A percentile compares a stretch with the other conserved stretches of the same genome.
Evolutionary conservation across 768 basidiomycete genomes (phyloP).

Genomic region (Amanita rimosa): DNA sequence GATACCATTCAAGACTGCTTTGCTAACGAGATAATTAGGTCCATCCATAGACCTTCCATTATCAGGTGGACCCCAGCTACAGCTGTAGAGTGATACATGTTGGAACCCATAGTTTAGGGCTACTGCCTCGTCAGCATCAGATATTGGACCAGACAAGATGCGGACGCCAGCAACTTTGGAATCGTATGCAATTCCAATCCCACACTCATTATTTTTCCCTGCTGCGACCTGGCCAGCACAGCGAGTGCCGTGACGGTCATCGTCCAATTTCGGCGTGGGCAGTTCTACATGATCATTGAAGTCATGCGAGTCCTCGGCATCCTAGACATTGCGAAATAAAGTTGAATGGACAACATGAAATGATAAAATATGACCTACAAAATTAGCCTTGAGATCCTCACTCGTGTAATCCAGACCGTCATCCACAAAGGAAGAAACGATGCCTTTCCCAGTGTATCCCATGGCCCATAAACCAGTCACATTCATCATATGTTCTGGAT

Average conservation of each 20-base stretch:
- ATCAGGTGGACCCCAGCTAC: constrained; percentile 98
- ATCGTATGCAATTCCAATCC: constrained; percentile 86
- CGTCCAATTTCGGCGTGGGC: constrained; percentile 77
- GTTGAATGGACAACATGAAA: constrained; percentile 2
- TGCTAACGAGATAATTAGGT: constrained; percentile 82
- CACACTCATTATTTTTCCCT: constrained; percentile 85
- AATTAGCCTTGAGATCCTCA: constrained; percentile 82
- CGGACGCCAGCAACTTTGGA: constrained; percentile 90
- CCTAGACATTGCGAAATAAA: constrained; percentile 43
- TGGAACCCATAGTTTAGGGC: constrained; percentile 92
- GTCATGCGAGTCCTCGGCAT: constrained; percentile 81
- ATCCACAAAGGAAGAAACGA: constrained; percentile 85
- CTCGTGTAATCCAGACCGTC: constrained; percentile 90
- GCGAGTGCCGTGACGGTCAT: constrained; percentile 95
- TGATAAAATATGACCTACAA: constrained; percentile 42
- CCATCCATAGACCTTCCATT: constrained; percentile 93
- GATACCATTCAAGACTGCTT: constrained; percentile 90
- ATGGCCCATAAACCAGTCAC: constrained; percentile 88
- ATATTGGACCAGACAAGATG: constrained; percentile 90
- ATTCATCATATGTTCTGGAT: constrained; percentile 80
- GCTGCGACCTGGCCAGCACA: constrained; percentile 98
- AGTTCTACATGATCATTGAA: constrained; percentile 89
- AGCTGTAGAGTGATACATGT: constrained; percentile 87
- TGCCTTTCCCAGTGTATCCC: constrained; percentile 79
- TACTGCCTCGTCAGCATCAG: constrained; percentile 92